Evolutionary conservation across 2,329 filamentous ascomycete species (phyloP).

Genomic region (Trichoderma koningiopsis): DNA sequence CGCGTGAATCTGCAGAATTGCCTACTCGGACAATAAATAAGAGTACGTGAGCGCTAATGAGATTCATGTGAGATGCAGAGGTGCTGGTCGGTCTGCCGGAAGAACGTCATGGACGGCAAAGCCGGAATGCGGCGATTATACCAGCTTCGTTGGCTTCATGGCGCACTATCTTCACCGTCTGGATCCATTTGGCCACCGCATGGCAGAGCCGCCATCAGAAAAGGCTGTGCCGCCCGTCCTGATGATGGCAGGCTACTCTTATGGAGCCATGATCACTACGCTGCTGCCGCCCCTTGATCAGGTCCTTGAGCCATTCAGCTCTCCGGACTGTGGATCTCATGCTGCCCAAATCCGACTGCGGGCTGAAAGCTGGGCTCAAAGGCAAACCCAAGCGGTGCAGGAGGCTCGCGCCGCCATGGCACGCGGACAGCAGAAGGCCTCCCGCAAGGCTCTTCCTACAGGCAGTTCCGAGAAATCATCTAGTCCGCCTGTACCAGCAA

Average conservation of each 20-base stretch:
- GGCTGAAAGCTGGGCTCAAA: slow-evolving; percentile 67
- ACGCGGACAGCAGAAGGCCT: slow-evolving; percentile 30
- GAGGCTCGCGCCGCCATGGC: slow-evolving; percentile 40
- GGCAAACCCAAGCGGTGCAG: slow-evolving; percentile 56
- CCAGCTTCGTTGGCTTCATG: slow-evolving; percentile 78
- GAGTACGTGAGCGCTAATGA: neutral
- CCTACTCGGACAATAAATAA: too few relatives aligned
- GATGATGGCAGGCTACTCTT: slow-evolving; percentile 82
- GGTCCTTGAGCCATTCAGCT: slow-evolving; percentile 62
- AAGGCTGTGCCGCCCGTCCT: slow-evolving; percentile 39
- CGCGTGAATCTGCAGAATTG: slow-evolving; percentile 26
- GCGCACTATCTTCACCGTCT: slow-evolving; percentile 70
- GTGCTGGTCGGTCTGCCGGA: slow-evolving; percentile 72
- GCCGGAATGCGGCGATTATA: slow-evolving; percentile 80
- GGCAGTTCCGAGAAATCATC: slow-evolving; percentile 27
- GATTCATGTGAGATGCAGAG: slow-evolving; percentile 52
- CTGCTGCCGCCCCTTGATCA: slow-evolving; percentile 65
- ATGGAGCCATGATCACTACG: slow-evolving; percentile 80
- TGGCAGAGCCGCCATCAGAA: neutral
- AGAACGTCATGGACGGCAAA: slow-evolving; percentile 85
- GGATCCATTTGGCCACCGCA: slow-evolving; percentile 33
- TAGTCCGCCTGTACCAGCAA: neutral
- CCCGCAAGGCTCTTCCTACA: slow-evolving; percentile 11
- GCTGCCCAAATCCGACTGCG: slow-evolving; percentile 70
- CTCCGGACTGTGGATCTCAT: slow-evolving; percentile 55